Percentiles rank a stretch among this genome's conserved stretches.
Conservation (phyloP, 495 filamentous ascomycete genomes). For the Cairneyella variabilis region DNA sequence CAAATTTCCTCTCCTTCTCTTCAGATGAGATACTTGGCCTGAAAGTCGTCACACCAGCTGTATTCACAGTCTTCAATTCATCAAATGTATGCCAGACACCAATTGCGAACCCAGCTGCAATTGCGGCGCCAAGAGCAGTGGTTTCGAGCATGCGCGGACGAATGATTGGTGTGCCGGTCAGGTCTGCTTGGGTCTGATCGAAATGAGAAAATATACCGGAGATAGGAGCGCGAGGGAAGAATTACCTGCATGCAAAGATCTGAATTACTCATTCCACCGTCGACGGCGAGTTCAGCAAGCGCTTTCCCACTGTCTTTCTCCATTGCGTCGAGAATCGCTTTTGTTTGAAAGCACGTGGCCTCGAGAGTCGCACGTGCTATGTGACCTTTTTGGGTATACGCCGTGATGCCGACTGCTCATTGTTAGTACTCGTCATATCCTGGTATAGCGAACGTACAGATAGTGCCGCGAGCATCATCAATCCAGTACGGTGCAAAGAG, state of each 20-base stretch:
- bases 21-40: conserved; percentile 56
- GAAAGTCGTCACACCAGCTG: conserved; percentile 69
- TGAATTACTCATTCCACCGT: conserved; percentile 91
- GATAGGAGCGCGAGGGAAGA: not conserved
- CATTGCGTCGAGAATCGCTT: conserved; percentile 93
- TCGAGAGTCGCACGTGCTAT: conserved; percentile 92
- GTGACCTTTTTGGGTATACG: conserved; percentile 82
- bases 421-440: too few relatives aligned
- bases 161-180: conserved; percentile 82
- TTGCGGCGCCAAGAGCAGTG: conserved; percentile 87
- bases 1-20: conserved; percentile 63
- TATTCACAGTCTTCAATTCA: conserved; percentile 75
- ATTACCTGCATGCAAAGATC: conserved; percentile 77
- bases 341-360: conserved; percentile 91
- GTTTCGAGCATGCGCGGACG: conserved; percentile 91
- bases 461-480: conserved; percentile 84
- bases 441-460: conserved; percentile 34
- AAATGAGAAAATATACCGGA: not conserved
- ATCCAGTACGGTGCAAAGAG: conserved; percentile 98
- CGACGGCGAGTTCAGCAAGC: conserved; percentile 74
- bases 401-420: conserved; percentile 68
- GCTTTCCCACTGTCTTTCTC: conserved; percentile 78
- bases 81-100: conserved; percentile 76
- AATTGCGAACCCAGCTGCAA: conserved; percentile 84
- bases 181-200: conserved; percentile 78